A percentile compares a stretch with the other conserved stretches of the same genome.
Conservation (phyloP, 2,329 filamentous ascomycete genomes). For the Ploettnerulaceae sp. region DNA sequence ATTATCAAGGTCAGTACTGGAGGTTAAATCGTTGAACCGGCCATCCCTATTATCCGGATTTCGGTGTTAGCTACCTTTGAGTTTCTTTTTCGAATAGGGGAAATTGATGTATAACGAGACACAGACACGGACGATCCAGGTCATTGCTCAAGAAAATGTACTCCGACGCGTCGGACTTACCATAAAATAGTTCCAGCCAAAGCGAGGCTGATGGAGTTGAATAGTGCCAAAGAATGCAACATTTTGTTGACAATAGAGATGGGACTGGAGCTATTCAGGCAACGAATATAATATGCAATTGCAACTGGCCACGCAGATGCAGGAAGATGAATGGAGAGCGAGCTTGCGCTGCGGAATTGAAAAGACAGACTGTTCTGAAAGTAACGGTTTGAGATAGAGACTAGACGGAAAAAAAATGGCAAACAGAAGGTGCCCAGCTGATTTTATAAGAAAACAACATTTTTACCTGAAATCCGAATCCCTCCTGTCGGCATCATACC, state of each 20-base stretch:
- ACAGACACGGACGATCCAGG: too few species aligned
- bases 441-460: not conserved
- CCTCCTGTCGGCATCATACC: too few species aligned
- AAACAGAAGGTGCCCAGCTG: not conserved
- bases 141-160: too few species aligned
- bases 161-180: too few species aligned
- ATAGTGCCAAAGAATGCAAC: constrained; percentile 10
- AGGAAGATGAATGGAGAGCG: constrained; percentile 12
- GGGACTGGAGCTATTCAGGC: not conserved
- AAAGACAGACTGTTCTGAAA: constrained; percentile 3
- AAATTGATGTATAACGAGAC: too few species aligned
- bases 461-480: too few species aligned
- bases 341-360: constrained; percentile 11
- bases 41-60: too few species aligned
- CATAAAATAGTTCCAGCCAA: constrained; percentile 46
- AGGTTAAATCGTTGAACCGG: constrained; percentile 57
- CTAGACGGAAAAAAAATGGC: not conserved
- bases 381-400: not conserved
- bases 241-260: constrained; percentile 4
- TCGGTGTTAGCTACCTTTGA: too few species aligned
- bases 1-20: constrained; percentile 49
- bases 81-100: too few species aligned
- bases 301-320: constrained; percentile 12
- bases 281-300: not conserved
- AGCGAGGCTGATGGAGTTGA: constrained; percentile 10